These are phyloP conservation scores for Umbelopsis ramanniana DNA, from an alignment of 192 early-diverging fungal genomes.

Conservation along the genomic window DNA sequence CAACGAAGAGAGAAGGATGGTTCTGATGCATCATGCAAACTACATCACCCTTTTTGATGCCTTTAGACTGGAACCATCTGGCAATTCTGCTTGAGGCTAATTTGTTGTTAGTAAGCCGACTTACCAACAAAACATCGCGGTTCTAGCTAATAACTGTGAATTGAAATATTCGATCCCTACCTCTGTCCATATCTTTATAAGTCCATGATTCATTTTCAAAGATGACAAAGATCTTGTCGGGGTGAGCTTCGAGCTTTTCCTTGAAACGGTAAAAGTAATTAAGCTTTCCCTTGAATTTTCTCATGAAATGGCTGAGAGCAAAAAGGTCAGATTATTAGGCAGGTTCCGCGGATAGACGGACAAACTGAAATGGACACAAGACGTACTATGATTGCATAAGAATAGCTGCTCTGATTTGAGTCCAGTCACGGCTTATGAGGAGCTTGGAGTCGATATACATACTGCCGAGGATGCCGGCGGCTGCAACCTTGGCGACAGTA, in stretches of 20 bases:
- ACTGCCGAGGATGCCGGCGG: slow-evolving; percentile 45
- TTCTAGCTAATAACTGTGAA: no score
- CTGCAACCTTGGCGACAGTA: slow-evolving; percentile 2
- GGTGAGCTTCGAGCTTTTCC: slow-evolving; percentile 43
- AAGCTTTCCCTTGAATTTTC: slow-evolving; percentile 46
- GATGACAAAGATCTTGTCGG: slow-evolving; percentile 47
- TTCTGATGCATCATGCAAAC: slow-evolving; percentile 63
- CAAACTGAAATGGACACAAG: neutral
- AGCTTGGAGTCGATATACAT: slow-evolving; percentile 53
- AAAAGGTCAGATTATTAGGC: neutral
- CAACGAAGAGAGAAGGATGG: slow-evolving; percentile 57
- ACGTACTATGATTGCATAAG: slow-evolving; percentile 36
- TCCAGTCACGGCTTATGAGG: slow-evolving; percentile 44
- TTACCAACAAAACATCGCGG: neutral
- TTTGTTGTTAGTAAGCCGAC: neutral
- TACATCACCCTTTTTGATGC: slow-evolving; percentile 46
- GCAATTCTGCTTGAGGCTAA: slow-evolving; percentile 37
- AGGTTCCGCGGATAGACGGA: neutral
- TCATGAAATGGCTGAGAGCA: slow-evolving; percentile 36
- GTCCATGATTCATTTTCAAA: slow-evolving; percentile 57
- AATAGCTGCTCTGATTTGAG: slow-evolving; percentile 40
- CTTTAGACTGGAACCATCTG: slow-evolving; percentile 30
- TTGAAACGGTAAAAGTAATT: slow-evolving; percentile 55
- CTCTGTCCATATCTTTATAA: slow-evolving; percentile 50
- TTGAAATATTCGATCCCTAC: slow-evolving; percentile 28